Percentiles rank a stretch among this genome's conserved stretches.
Evolutionary conservation across 805 yeast genomes (phyloP).

Genomic region (Starmerella etchellsii): DNA sequence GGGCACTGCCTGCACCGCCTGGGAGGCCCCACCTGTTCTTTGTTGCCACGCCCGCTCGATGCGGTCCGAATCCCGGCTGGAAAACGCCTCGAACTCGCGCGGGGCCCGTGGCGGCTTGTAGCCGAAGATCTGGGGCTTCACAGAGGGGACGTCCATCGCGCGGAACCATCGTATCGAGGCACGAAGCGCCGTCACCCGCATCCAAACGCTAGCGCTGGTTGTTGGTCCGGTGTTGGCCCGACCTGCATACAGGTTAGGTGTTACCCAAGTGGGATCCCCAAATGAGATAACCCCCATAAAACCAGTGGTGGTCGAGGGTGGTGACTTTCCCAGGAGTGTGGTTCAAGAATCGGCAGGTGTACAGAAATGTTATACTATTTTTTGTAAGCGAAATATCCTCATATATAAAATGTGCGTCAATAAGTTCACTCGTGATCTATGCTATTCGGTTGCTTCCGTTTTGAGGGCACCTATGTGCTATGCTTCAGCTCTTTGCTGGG

Average conservation of each 20-base stretch:
- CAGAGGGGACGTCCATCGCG: slow-evolving; percentile 63
- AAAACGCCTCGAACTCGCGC: slow-evolving; percentile 53
- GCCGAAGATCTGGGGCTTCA: slow-evolving; percentile 49
- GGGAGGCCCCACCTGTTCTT: neutral
- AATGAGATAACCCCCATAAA: no score
- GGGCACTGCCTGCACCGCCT: slow-evolving; percentile 27
- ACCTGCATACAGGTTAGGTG: no score
- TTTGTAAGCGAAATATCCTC: no score
- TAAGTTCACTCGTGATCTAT: neutral
- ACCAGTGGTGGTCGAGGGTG: no score
- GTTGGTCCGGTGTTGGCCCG: no score
- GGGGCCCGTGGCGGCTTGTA: slow-evolving; percentile 40
- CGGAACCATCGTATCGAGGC: slow-evolving; percentile 52
- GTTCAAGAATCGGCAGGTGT: no score
- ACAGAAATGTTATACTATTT: no score
- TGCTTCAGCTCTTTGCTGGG: slow-evolving; percentile 17
- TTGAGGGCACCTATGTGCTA: neutral
- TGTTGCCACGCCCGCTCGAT: slow-evolving; percentile 41
- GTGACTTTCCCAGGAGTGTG: no score
- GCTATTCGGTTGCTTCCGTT: neutral
- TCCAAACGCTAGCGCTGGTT: no score
- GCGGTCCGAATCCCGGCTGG: slow-evolving; percentile 45
- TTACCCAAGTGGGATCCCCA: no score
- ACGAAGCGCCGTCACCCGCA: neutral
- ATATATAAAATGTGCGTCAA: no score